Conservation (phyloP, 179 eudicot species). For the Gypsophila paniculata region DNA sequence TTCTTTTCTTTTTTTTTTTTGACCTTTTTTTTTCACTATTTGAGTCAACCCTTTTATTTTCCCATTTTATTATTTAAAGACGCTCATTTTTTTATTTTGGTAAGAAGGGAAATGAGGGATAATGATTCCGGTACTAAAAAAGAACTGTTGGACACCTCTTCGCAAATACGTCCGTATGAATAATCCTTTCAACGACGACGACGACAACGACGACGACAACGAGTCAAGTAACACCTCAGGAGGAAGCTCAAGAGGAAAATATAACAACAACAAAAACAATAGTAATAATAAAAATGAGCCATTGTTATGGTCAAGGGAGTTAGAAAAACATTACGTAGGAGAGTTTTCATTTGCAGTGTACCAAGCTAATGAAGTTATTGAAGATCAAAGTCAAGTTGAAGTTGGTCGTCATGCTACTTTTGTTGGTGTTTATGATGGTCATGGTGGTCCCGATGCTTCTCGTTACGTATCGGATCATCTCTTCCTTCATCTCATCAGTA, state of each 20-base stretch:
- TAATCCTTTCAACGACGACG: background rate
- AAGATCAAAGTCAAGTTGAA: constrained; percentile 79
- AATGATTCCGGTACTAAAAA: constrained; percentile 13
- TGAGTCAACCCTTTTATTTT: too few relatives aligned
- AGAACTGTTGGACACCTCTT: constrained; percentile 27
- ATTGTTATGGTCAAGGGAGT: constrained; percentile 55
- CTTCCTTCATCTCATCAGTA: constrained; percentile 45
- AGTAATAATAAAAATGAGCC: constrained; percentile 17
- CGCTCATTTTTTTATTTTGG: background rate
- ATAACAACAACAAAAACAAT: background rate
- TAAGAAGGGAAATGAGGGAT: constrained; percentile 20
- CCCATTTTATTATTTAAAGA: too few relatives aligned
- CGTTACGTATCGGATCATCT: constrained; percentile 47
- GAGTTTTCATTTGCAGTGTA: constrained; percentile 61
- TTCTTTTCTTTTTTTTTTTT: too few relatives aligned
- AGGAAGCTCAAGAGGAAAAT: background rate
- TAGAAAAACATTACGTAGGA: constrained; percentile 55
- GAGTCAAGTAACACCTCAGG: background rate
- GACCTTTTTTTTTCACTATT: too few relatives aligned
- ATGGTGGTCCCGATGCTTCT: constrained; percentile 71
- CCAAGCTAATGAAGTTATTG: constrained; percentile 57
- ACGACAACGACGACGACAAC: background rate
- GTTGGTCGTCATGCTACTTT: constrained; percentile 50
- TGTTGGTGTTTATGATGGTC: constrained; percentile 80
- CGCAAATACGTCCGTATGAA: constrained; percentile 22